Evolutionary conservation across 257 asterid species (phyloP), one percentile per base, ranked within the genome.

Genomic region (Nicotiana tabacum): DNA sequence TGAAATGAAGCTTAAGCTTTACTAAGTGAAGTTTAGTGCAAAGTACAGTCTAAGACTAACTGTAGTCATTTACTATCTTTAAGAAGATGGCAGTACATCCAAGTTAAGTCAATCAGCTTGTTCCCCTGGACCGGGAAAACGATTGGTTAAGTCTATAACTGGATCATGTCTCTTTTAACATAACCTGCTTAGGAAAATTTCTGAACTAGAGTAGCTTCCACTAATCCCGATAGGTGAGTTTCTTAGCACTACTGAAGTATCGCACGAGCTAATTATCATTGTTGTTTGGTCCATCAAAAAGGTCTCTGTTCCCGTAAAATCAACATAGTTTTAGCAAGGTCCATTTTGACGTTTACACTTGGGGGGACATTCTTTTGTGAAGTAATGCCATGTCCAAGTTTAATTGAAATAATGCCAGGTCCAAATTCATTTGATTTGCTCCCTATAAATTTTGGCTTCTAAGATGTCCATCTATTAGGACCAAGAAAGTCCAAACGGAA

Each of bases 1-100:
- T 51, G 46, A 51, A 74, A 48, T 76, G 64, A 39, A 76, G 46
- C 64, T 74, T 76, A 27, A 76, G 64, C 64, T 76, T 76, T 76
- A 51, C 43, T 74, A 48, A 51, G 17, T 51, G 43, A 61, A 76
- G 46, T 48, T 76, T 15, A 51, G 64, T 27, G 24, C 8, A 51
- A 51, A 51, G 2, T 76, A 13, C 21, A 15, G 62, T 51, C 64
- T 48, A 8, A 13, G 67, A 24, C 33, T 48, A 24, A 48, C 4
- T 48, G 48, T 2, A 74, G 80, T 74, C 24, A 74, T 74, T 62
- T 48, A 74, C 24, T 27, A 6, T 48, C 61, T 74, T 13, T 74
- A 48, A 74, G 62, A 48, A 24, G 39, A 74, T 27, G 62, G 62
- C 4, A 27, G 62, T 29, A 27, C 7, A 13, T 48, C 43, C 39